These are phyloP conservation scores for Termitomyces eurrhizus DNA, from an alignment of 768 basidiomycete genomes.

Conservation along the genomic window DNA sequence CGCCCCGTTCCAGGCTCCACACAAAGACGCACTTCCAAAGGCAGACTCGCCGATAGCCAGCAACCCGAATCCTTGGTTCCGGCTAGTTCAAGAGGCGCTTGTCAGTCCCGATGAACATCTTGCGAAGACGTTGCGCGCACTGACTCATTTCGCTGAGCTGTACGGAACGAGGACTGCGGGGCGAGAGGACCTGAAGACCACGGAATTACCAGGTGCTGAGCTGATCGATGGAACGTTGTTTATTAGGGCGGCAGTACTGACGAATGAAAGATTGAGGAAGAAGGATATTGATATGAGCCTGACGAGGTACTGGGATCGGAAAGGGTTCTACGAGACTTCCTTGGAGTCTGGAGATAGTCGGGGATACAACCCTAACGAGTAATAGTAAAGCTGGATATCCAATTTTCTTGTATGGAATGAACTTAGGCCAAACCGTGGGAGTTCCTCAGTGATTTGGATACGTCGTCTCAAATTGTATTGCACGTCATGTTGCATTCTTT, in stretches of 20 bases:
- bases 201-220: constrained; percentile 40
- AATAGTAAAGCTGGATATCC: background rate
- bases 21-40: constrained; percentile 19
- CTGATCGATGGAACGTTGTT: constrained; percentile 56
- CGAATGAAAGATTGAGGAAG: constrained; percentile 32
- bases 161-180: constrained; percentile 28
- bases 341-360: background rate
- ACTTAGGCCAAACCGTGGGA: background rate
- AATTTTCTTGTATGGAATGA: background rate
- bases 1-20: constrained; percentile 21
- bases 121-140: constrained; percentile 32
- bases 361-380: background rate
- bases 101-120: constrained; percentile 56
- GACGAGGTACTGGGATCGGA: constrained; percentile 20
- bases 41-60: constrained; percentile 29
- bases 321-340: constrained; percentile 18
- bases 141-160: constrained; percentile 28
- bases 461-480: background rate
- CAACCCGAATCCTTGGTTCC: constrained; percentile 57
- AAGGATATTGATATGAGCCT: constrained; percentile 21
- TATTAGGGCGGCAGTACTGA: constrained; percentile 47
- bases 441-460: background rate
- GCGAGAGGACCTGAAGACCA: constrained; percentile 19
- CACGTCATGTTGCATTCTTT: background rate
- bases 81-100: constrained; percentile 48